A percentile compares a stretch with the other conserved stretches of the same genome.
Evolutionary conservation across 805 yeast species (phyloP).

Genomic region (Lachancea mirantina): DNA sequence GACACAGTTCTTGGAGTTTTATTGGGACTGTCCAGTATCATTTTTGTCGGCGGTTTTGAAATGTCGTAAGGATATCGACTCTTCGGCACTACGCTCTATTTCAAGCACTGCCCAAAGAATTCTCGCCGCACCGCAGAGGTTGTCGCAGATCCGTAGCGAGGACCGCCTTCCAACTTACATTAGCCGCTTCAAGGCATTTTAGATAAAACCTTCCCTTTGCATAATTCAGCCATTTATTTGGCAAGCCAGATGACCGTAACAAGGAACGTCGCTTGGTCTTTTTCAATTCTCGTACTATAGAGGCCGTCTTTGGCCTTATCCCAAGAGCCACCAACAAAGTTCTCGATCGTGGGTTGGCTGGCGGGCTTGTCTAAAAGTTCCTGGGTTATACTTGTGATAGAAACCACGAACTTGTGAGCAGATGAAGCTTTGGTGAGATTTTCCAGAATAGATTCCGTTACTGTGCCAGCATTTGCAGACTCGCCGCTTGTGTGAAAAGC

Average conservation of each 20-base stretch:
- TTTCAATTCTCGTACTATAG: slow-evolving; percentile 31
- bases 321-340: slow-evolving; percentile 51
- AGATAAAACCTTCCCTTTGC: neutral
- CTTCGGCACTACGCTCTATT: slow-evolving; percentile 21
- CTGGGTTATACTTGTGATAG: slow-evolving; percentile 33
- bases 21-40: slow-evolving; percentile 71
- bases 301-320: slow-evolving; percentile 50
- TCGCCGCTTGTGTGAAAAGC: too few species aligned
- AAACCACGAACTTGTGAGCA: slow-evolving; percentile 49
- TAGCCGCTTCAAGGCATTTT: slow-evolving; percentile 15
- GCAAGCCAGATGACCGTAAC: slow-evolving; percentile 31
- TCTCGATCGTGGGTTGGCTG: slow-evolving; percentile 26
- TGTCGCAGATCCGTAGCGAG: slow-evolving; percentile 11
- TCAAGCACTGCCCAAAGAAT: slow-evolving; percentile 15
- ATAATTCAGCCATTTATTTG: slow-evolving; percentile 12
- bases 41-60: slow-evolving; percentile 59
- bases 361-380: too few species aligned
- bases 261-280: slow-evolving; percentile 17
- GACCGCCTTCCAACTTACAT: slow-evolving; percentile 23
- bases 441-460: slow-evolving; percentile 31
- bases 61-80: slow-evolving; percentile 34
- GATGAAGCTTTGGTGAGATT: slow-evolving; percentile 40
- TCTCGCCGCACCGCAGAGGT: slow-evolving; percentile 18
- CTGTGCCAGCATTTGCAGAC: slow-evolving; percentile 14
- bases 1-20: slow-evolving; percentile 53